These are phyloP conservation scores for Penicillium sp. DNA, from an alignment of 2,329 filamentous ascomycete genomes.

Conservation along the genomic window DNA sequence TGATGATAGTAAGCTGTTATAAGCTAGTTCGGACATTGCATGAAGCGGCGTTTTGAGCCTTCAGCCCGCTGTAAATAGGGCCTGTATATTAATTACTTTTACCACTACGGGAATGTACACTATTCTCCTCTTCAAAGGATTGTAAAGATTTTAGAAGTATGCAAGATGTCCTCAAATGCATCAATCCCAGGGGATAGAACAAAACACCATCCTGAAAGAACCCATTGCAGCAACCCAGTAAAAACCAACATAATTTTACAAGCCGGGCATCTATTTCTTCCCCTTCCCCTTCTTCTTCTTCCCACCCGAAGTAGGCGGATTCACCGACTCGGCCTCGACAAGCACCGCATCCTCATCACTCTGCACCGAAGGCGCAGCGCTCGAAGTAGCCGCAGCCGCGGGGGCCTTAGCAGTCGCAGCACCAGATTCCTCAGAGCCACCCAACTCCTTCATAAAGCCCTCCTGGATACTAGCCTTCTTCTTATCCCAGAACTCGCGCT, in stretches of 20 bases:
- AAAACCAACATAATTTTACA: slow-evolving; percentile 13
- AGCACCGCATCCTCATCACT: slow-evolving; percentile 75
- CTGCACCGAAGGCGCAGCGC: slow-evolving; percentile 33
- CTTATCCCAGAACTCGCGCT: slow-evolving; percentile 92
- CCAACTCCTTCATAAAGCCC: slow-evolving; percentile 82
- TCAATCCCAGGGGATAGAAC: background rate
- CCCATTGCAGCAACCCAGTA: slow-evolving; percentile 1
- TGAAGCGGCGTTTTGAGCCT: slow-evolving; percentile 12
- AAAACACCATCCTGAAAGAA: slow-evolving; percentile 4
- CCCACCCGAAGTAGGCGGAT: slow-evolving; percentile 20
- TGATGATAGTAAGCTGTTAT: slow-evolving; percentile 27
- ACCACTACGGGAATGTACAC: slow-evolving; percentile 5
- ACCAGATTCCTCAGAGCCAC: slow-evolving; percentile 23
- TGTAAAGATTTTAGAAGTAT: background rate
- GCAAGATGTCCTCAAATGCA: slow-evolving; percentile 1
- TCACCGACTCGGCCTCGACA: slow-evolving; percentile 59
- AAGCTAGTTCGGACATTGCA: slow-evolving; percentile 11
- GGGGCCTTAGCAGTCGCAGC: slow-evolving; percentile 21
- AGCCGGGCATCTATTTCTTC: slow-evolving; percentile 40
- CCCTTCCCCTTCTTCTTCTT: slow-evolving; percentile 49
- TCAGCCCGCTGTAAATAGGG: background rate
- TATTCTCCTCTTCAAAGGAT: slow-evolving; percentile 1
- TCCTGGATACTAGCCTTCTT: slow-evolving; percentile 69
- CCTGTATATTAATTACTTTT: slow-evolving; percentile 14
- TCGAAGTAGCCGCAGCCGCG: slow-evolving; percentile 15